Evolutionary conservation across 495 filamentous ascomycete genomes (phyloP), one percentile per base, ranked within the genome.

Genomic region (Bryoglossum gracile): DNA sequence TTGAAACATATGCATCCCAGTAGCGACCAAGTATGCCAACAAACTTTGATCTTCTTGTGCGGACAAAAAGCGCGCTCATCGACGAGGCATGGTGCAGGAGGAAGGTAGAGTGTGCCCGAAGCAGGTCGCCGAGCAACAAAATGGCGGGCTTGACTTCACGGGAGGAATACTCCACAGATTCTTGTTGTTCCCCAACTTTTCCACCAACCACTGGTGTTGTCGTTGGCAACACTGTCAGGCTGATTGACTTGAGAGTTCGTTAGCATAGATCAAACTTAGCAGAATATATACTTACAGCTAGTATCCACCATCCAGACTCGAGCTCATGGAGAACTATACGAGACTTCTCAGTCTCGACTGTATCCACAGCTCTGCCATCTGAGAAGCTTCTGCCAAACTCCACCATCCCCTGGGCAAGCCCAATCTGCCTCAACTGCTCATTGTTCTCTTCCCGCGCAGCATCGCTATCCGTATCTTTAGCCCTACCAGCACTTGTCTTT

Each of bases 401-500:
- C 49, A 95, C 87, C 80, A 97, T 95, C 45, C 89, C 92, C 71
- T 99, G 92, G 43, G 92, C 94, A 54, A 98, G 77, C n/a, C 92
- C 92, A 63, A 98, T 86, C 68, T 94, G 88, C 52, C 94, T 78
- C 58, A 97, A 65, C 53, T 77, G 82, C 68, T 91, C 83, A 62
- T 97, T 94, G 50, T 73, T 76, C 43, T 85, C 74, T 56, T 86
- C 78, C 33, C 74, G 73, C 14, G 66, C 67, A 3, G 73, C 52
- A 35, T 60, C 68, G 10, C 66, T 61, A 5, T 70, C 30, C 49
- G 62, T 60, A 57, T 69, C 63, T 55, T 68, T 61, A 33, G 63
- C 62, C 9, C 58, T 55, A 22, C 58, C 62, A 37, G 62, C 62
- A 14, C 54, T 51, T 21, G 55, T 54, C 10, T 59, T 59, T 33